These are phyloP conservation scores for Penicillium samsonianum DNA, from an alignment of 495 filamentous ascomycete species.

Conservation along the genomic window DNA sequence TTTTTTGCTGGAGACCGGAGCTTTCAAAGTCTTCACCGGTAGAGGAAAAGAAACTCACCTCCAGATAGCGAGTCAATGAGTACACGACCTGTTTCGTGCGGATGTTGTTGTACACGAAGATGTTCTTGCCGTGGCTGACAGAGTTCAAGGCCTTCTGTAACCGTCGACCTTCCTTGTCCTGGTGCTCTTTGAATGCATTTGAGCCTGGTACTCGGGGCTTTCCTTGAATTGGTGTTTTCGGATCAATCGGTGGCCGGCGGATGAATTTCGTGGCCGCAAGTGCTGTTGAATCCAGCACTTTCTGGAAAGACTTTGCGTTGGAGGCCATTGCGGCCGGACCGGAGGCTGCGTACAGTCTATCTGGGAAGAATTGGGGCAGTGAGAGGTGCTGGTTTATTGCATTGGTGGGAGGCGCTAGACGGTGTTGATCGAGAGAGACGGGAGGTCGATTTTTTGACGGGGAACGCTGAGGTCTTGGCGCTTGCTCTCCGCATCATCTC, in stretches of 20 bases:
- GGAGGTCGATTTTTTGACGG: constrained; percentile 40
- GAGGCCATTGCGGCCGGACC: constrained; percentile 47
- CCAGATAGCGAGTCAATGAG: constrained; percentile 66
- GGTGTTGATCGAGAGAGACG: constrained; percentile 21
- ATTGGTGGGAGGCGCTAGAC: constrained; percentile 17
- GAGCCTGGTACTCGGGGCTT: constrained; percentile 38
- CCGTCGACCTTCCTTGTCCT: constrained; percentile 41
- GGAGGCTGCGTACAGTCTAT: constrained; percentile 15
- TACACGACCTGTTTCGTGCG: constrained; percentile 82
- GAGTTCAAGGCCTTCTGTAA: constrained; percentile 50
- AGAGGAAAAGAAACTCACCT: constrained; percentile 52
- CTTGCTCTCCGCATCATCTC: constrained; percentile 34
- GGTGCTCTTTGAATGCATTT: constrained; percentile 45
- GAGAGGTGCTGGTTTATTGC: constrained; percentile 13
- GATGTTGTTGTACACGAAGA: constrained; percentile 83
- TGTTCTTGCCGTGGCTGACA: constrained; percentile 61
- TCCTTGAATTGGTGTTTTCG: constrained; percentile 43
- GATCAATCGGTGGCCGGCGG: constrained; percentile 43
- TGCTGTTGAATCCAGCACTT: constrained; percentile 50
- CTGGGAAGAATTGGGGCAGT: background rate
- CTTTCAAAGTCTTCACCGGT: background rate
- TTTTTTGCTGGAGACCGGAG: background rate
- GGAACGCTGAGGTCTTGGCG: constrained; percentile 31
- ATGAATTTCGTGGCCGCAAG: constrained; percentile 44
- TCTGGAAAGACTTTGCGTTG: constrained; percentile 37